Evolutionary conservation across 1,284 basidiomycete genomes (phyloP), one percentile per base, ranked within the genome.

Genomic region (Ceratobasidium sp.): DNA sequence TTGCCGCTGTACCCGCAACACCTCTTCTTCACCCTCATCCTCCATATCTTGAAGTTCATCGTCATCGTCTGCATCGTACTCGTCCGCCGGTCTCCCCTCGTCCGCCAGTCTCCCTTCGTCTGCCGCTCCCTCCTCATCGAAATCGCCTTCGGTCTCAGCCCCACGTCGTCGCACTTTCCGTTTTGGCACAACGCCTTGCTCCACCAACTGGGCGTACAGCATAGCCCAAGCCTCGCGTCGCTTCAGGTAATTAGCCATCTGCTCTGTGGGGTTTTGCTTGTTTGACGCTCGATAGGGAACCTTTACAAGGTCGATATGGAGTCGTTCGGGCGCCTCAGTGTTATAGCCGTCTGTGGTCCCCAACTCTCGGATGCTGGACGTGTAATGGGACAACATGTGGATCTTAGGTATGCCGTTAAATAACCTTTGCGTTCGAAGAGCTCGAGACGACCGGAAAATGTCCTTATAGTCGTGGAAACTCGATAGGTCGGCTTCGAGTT

Each of bases 391-490:
- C 8, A 76, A 44, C 31, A 63, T 29, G 36, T 76, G 75, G 14
- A 76, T n/a, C 29, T 76, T 76, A 2, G 50, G 33, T 33, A 57
- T 62, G 27, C 69, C 54, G 29, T 73, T n/a, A 24, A 71, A 56
- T 33, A 36, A 22, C 6, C 33, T n/a, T 29, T 59, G 19, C 44
- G 41, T 71, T 9, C 11, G 6, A 19, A 41, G 19, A 2, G 15
- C 33, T 4, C 44, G 31, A 9, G 27, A 22, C 5, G 6, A 17
- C 11, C 15, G 2, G 22, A 56, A 54, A 7, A 62, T 22, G 19
- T 14, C 31, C 0, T 83, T 81, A n/a, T 78, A 64, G 0, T 60
- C 0, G 56, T 79, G 71, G 56, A 77, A 79, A 5, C 63, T 51
- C 0, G 53, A 17, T 15, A 79, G 59, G 15, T 74, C 50, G 0